These are phyloP conservation scores for Osmanthus fragrans DNA, from an alignment of 257 asterid genomes.

Conservation along the genomic window DNA sequence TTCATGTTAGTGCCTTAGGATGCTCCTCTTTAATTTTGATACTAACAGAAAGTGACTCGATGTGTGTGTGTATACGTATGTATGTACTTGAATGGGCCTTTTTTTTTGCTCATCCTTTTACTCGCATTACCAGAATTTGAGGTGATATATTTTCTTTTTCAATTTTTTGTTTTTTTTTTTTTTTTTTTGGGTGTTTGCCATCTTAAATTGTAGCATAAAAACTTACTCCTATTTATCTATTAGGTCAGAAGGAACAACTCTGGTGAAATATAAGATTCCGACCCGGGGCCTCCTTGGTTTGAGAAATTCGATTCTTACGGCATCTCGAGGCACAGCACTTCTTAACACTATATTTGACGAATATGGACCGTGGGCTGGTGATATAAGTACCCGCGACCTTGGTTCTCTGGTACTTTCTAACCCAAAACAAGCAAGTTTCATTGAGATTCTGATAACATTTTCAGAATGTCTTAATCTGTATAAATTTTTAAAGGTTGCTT, in stretches of 20 bases:
- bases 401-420: constrained; percentile 80
- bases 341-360: constrained; percentile 88
- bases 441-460: background rate
- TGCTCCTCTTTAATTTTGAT: background rate
- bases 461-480: background rate
- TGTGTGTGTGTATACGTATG: background rate
- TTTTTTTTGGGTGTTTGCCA: no score
- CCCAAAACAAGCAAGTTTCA: background rate
- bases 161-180: constrained; percentile 6
- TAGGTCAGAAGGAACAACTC: constrained; percentile 80
- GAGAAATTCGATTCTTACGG: constrained; percentile 85
- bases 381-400: constrained; percentile 85
- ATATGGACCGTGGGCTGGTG: constrained; percentile 97
- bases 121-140: background rate
- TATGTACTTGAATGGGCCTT: background rate
- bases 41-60: background rate
- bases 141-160: constrained; percentile 5
- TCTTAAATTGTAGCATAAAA: constrained; percentile 21
- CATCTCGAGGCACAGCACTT: constrained; percentile 93
- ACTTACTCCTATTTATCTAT: constrained; percentile 11
- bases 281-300: constrained; percentile 96
- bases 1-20: no score
- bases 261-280: constrained; percentile 84
- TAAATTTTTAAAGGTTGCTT: constrained; percentile 62
- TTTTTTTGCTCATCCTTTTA: background rate